These are phyloP conservation scores for Exophiala sp. DNA, from an alignment of 2,329 filamentous ascomycete species.

Conservation along the genomic window DNA sequence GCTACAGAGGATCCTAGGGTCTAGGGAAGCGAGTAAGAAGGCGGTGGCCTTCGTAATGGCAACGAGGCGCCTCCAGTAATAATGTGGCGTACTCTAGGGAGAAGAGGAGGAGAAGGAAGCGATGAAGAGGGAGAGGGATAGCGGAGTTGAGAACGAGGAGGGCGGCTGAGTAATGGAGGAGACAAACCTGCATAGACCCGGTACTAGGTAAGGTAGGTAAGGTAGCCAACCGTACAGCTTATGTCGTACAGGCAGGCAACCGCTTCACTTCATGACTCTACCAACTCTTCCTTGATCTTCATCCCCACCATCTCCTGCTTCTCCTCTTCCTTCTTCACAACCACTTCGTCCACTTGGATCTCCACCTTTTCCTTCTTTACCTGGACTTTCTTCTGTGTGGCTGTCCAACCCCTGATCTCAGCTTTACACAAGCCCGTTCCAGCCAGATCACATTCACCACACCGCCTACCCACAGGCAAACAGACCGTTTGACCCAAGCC, in stretches of 20 bases:
- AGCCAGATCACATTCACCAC: slow-evolving; percentile 79
- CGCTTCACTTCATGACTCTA: not conserved
- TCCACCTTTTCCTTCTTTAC: not conserved
- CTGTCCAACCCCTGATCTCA: slow-evolving; percentile 60
- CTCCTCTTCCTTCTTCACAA: not conserved
- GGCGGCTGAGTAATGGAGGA: too few relatives aligned
- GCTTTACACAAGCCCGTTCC: slow-evolving; percentile 68
- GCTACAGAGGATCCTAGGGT: too few relatives aligned
- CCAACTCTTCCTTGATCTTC: not conserved
- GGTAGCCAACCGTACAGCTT: too few relatives aligned
- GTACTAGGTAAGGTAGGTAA: too few relatives aligned
- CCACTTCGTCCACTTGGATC: not conserved
- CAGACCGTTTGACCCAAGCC: slow-evolving; percentile 85
- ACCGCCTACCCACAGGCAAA: slow-evolving; percentile 69
- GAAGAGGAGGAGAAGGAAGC: too few relatives aligned
- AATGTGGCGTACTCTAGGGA: too few relatives aligned
- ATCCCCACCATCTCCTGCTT: not conserved
- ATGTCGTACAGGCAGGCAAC: not conserved
- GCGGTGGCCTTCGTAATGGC: too few relatives aligned
- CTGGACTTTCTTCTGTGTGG: slow-evolving; percentile 45
- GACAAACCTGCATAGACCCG: too few relatives aligned
- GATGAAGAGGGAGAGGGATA: too few relatives aligned
- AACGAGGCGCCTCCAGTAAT: too few relatives aligned
- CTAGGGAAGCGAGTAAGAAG: too few relatives aligned
- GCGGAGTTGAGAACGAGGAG: too few relatives aligned